Conservation (phyloP, 2,329 filamentous ascomycete genomes). For the Dothistroma septosporum region DNA sequence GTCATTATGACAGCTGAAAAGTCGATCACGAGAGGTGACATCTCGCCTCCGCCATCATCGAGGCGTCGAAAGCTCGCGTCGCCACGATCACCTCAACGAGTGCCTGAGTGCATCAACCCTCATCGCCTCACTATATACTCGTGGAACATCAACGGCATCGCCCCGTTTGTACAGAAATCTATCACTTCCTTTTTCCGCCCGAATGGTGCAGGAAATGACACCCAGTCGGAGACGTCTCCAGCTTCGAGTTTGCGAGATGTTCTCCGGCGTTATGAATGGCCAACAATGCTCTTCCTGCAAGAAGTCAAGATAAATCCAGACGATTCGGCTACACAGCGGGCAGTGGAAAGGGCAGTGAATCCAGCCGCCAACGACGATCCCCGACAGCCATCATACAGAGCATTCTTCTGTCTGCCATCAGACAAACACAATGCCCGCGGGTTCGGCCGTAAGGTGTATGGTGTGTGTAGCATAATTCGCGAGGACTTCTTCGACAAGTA, state of each 20-base stretch:
- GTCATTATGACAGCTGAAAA: neutral
- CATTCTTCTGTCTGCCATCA: slow-evolving; percentile 46
- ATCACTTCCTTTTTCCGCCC: slow-evolving; percentile 41
- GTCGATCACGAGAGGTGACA: slow-evolving; percentile 12
- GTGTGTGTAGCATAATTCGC: slow-evolving; percentile 49
- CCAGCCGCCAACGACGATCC: slow-evolving; percentile 17
- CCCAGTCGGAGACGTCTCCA: neutral
- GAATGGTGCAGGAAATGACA: neutral
- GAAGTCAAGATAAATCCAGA: slow-evolving; percentile 47
- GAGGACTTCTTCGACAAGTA: slow-evolving; percentile 38
- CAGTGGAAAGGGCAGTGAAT: slow-evolving; percentile 38
- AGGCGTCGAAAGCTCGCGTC: slow-evolving; percentile 26
- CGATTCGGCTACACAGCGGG: slow-evolving; percentile 39
- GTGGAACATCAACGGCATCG: slow-evolving; percentile 50
- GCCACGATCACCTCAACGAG: neutral
- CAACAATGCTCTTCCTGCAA: slow-evolving; percentile 46
- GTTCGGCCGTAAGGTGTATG: slow-evolving; percentile 50
- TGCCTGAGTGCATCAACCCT: neutral
- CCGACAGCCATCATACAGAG: slow-evolving; percentile 39
- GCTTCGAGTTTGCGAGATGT: slow-evolving; percentile 36
- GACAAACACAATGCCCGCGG: slow-evolving; percentile 50
- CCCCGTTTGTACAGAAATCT: slow-evolving; percentile 39
- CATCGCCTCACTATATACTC: slow-evolving; percentile 39
- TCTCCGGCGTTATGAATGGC: slow-evolving; percentile 44
- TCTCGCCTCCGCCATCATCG: slow-evolving; percentile 32